These are phyloP conservation scores for Marasmius tenuissimus DNA, from an alignment of 1,284 basidiomycete genomes.

Conservation along the genomic window DNA sequence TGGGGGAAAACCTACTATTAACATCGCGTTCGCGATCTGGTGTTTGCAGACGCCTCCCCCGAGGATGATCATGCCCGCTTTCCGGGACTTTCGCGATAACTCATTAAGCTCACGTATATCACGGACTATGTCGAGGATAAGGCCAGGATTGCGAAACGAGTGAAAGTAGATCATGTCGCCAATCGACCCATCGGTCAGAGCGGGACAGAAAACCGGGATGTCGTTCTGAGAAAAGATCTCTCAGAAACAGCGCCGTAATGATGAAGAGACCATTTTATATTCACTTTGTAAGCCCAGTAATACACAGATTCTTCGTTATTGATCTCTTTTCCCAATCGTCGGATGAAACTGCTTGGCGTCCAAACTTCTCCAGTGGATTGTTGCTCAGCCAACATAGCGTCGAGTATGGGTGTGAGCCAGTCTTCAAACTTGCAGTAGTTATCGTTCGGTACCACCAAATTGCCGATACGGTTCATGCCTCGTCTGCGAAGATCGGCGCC, in stretches of 20 bases:
- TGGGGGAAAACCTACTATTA: constrained; percentile 65
- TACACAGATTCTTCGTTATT: constrained; percentile 97
- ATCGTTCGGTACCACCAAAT: constrained; percentile 95
- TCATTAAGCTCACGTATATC: constrained; percentile 96
- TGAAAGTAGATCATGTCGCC: constrained; percentile 99
- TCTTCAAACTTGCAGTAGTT: constrained; percentile 99
- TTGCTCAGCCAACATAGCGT: constrained; percentile 91
- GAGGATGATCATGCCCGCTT: constrained; percentile 98
- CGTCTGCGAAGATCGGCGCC: constrained; percentile 85
- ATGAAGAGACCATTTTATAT: constrained; percentile 28
- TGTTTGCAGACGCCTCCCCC: constrained; percentile 99
- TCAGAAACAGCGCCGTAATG: constrained; percentile 24
- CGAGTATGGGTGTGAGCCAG: constrained; percentile 95
- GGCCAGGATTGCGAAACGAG: constrained; percentile 88
- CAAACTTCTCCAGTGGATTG: constrained; percentile 72
- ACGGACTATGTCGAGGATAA: constrained; percentile 91
- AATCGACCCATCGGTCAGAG: constrained; percentile 95
- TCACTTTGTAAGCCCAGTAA: constrained; percentile 98
- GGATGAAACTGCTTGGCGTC: constrained; percentile 95
- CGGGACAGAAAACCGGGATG: constrained; percentile 98
- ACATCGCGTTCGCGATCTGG: constrained; percentile 99
- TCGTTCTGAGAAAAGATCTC: constrained; percentile 68
- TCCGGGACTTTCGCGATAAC: constrained; percentile 82
- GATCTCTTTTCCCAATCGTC: constrained; percentile 92
- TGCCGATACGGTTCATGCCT: constrained; percentile 98